Evolutionary conservation across 345 rosid species (phyloP), one percentile per base, ranked within the genome.

Genomic region (Linum usitatissimum): DNA sequence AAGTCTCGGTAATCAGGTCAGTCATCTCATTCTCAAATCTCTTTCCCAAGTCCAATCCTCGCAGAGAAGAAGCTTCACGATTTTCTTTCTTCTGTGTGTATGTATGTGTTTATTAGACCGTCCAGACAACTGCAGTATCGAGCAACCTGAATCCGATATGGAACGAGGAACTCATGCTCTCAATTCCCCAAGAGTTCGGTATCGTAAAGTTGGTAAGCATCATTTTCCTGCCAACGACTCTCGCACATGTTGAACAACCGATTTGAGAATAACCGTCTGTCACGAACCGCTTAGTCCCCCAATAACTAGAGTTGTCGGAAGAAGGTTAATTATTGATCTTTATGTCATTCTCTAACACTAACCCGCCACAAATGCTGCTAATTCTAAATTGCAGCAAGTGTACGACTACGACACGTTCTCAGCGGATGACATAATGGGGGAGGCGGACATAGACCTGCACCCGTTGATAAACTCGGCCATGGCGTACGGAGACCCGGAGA

Each of bases 371-470:
- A 23, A 23, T 40, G 48, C 48, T 40, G 48, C 48, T 12, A 7
- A 34, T 34, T 6, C 7, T 0, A 58, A 57, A 20, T 60, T 80
- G 77, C 86, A 94, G 99, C 76, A 75, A 78, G 96, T 94, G 61
- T 94, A 69, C 71, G 97, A 94, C 70, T 61, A 90, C 2, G 95
- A 90, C 66, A 88, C 90, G 18, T 90, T 94, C 65, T 94, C 99
- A 12, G 87, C 95, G 3, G 97, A 94, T 65, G 99, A 94, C 80
- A 84, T 94, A 81, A 94, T 94, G 99, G 97, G 99, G 64, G 97
- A 88, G 74, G 99, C 97, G 13, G 88, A 79, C 77, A 70, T 94
- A 0, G 99, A 90, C 79, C 76, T 94, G 73, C 99, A 88, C 66
- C 96, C 97, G 4, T 61, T 94, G 78, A 78, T 88, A 68, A 83